Evolutionary conservation across 768 basidiomycete species (phyloP), one percentile per base, ranked within the genome.

Genomic region (Naematelia encephala): DNA sequence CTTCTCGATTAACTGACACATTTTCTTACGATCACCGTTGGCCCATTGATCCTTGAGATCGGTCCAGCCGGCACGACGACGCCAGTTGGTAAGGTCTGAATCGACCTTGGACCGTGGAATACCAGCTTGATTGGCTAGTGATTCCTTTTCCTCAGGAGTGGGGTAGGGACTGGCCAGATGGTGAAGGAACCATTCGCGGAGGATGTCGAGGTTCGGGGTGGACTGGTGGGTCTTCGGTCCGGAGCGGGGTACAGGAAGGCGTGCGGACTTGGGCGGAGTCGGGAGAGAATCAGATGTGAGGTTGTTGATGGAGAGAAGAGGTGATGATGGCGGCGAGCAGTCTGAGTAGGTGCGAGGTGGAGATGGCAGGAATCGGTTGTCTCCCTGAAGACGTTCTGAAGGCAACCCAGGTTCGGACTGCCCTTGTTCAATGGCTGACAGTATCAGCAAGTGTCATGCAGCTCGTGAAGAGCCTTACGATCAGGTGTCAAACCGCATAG

Each of bases 121-220:
- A 22, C 61, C 61, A 47, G 61, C 48, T 49, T 27, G 23, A 19
- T 13, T 12, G 48, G 69, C 59, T 12, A 73, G 59, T 16, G 22
- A 5, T 21, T 55, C 51, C 50, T 69, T 68, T 30, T 68, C 51
- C n/a, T 45, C 11, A 12, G 49, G 25, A 23, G 65, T 65, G 19
- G 69, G 67, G 56, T 66, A 73, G 23, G 72, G 72, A 56, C 47
- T 23, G 30, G 62, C 21, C 50, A 73, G 60, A 47, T 73, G 43
- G 23, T 51, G 5, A 56, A 70, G 61, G 58, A 73, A 70, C 67
- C 69, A 73, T 25, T 49, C 51, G 10, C 72, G 72, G 44, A 73
- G 53, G 28, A 54, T 62, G 54, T 61, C 53, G 42, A 25, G 46
- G 44, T 2, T 28, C n/a, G 28, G 56, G 26, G 44, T 16, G 21